phyloP scores from a whole-genome alignment of 305 asterid genomes.

The Plantago coronopus region DNA sequence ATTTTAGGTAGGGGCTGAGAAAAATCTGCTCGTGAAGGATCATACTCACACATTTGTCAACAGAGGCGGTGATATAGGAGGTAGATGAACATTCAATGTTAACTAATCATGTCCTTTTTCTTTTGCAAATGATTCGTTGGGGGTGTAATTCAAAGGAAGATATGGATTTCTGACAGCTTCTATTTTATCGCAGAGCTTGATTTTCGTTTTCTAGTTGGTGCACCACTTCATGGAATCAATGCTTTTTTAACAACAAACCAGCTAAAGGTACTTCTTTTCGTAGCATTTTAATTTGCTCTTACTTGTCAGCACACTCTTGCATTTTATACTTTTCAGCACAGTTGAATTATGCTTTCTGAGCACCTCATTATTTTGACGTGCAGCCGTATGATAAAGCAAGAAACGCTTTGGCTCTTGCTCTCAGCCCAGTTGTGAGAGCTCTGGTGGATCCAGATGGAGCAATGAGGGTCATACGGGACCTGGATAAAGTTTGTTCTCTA shows the following conservation, averaged over 20 bases:
- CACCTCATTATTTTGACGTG: constrained; percentile 24
- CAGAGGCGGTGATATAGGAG: constrained; percentile 93
- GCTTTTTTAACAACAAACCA: constrained; percentile 95
- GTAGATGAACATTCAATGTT: constrained; percentile 41
- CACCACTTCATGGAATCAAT: constrained; percentile 85
- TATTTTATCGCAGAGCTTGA: constrained; percentile 81
- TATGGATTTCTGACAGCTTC: constrained; percentile 15
- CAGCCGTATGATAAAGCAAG: constrained; percentile 94
- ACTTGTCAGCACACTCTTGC: too few relatives aligned
- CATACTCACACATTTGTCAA: constrained; percentile 96
- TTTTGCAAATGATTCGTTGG: constrained; percentile 9
- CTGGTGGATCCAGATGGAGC: constrained; percentile 99
- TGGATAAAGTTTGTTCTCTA: constrained; percentile 64
- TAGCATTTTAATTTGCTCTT: constrained; percentile 3
- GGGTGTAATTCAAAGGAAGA: constrained; percentile 11
- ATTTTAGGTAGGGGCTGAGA: constrained; percentile 82
- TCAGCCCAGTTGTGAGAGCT: constrained; percentile 98
- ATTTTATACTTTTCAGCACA: neutral
- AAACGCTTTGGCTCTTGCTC: constrained; percentile 97
- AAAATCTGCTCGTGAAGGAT: constrained; percentile 88
- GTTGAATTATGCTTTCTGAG: constrained; percentile 15
- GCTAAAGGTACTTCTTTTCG: constrained; percentile 58
- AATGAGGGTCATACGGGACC: constrained; percentile 67
- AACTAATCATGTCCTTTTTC: constrained; percentile 5
- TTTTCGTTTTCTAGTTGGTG: constrained; percentile 88